Evolutionary conservation across 2,329 filamentous ascomycete genomes (phyloP), one percentile per base, ranked within the genome.

Genomic region (Elsinoe fawcettii): DNA sequence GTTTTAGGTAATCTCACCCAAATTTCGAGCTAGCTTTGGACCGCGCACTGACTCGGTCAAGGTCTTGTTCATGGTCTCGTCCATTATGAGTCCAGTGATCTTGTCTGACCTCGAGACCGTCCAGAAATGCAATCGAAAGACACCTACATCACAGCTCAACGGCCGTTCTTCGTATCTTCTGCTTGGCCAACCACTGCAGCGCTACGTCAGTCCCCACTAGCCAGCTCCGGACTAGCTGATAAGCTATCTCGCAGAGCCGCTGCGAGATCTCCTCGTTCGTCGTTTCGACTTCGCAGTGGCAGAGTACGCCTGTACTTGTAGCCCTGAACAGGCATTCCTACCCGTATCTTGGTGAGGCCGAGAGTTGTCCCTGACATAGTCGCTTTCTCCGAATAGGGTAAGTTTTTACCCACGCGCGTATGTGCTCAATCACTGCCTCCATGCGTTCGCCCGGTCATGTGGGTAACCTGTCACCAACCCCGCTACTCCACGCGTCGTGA

Each of bases 1-100:
- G 22, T 51, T 30, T 51, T 51, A 51, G n/a, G 23, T 51, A 51
- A 34, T 32, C 46, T 51, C 14, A 34, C 18, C 46, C 46, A 51
- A 20, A 30, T 11, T 32, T 5, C 11, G 16, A 34, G 14, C 46
- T 12, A 51, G 30, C 27, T 12, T 51, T 8, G 25, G 8, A 30
- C 27, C 5, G 46, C 23, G 25, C 41, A 46, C 41, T 46, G 41
- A 46, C 41, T 46, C 41, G 16, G 16, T 22, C 18, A 43, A 20
- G 18, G 18, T 22, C 39, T 43, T 9, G 2, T 43, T 14, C 34
- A 37, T 6, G 34, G 34, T 37, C n/a, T 43, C 20, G 5, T 20
- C 39, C 16, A 43, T 7, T 43, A 5, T 9, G n/a, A 43, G 14
- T 43, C 39, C 39, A 22, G 39, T 16, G 8, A 22, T 43, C 4